Conservation (phyloP, 2,329 filamentous ascomycete genomes). For the Nectriaceae sp. region DNA sequence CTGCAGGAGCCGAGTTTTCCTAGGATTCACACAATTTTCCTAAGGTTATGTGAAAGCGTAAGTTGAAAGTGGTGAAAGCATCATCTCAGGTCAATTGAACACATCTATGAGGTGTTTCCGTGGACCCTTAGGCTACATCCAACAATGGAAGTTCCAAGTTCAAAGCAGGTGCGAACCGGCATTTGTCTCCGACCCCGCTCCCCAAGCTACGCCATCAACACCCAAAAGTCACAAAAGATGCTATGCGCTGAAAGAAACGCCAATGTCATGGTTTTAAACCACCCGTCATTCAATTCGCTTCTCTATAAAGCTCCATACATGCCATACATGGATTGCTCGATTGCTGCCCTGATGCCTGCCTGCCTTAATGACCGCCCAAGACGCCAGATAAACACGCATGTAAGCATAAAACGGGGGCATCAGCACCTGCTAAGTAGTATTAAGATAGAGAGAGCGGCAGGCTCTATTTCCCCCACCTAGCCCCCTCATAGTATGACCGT, state of each 20-base stretch:
- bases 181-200: no score
- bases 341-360: conserved; percentile 18
- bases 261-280: not conserved
- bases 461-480: conserved; percentile 20
- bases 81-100: no score
- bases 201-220: no score
- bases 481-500: conserved; percentile 25
- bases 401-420: conserved; percentile 27
- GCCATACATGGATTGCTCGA: conserved; percentile 16
- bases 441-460: conserved; percentile 26
- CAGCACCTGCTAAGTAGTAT: conserved; percentile 27
- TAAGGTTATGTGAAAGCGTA: not conserved
- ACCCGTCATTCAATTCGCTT: conserved; percentile 20
- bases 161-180: no score
- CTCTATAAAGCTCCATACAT: conserved; percentile 23
- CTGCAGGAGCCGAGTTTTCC: no score
- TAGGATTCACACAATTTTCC: no score
- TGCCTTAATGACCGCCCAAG: conserved; percentile 28
- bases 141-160: no score
- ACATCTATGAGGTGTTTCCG: no score
- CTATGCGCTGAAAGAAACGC: no score
- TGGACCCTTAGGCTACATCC: no score
- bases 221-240: no score
- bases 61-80: no score
- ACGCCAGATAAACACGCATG: conserved; percentile 32